Evolutionary conservation across 306 rosid genomes (phyloP).

Genomic region (Malus orientalis): DNA sequence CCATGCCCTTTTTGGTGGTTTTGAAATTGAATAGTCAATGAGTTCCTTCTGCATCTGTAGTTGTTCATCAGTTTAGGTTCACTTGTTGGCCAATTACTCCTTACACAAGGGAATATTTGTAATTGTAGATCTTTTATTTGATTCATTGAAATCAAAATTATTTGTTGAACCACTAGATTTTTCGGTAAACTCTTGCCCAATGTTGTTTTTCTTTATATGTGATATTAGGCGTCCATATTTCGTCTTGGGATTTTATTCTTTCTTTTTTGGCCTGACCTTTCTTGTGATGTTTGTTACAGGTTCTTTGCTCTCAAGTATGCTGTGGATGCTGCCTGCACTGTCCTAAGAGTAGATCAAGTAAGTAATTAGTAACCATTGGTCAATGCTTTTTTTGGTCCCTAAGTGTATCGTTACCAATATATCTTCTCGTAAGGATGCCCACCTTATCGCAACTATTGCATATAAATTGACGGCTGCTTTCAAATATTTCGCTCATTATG

Average conservation of each 20-base stretch:
- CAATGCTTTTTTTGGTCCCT: neutral
- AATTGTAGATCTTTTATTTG: neutral
- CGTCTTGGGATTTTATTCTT: neutral
- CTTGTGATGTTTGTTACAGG: slow-evolving; percentile 29
- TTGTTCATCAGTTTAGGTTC: neutral
- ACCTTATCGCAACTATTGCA: neutral
- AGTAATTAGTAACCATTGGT: slow-evolving; percentile 4
- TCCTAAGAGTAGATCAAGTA: slow-evolving; percentile 95
- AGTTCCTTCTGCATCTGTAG: neutral
- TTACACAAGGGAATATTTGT: neutral
- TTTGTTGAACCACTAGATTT: neutral
- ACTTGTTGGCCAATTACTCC: neutral
- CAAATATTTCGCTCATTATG: neutral
- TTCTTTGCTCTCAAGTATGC: slow-evolving; percentile 89
- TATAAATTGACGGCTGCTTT: neutral
- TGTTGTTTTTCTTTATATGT: neutral
- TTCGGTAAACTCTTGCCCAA: neutral
- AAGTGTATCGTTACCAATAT: neutral
- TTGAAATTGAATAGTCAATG: neutral
- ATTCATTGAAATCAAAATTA: neutral
- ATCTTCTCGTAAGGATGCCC: neutral
- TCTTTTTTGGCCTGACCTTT: neutral
- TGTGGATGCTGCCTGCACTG: slow-evolving; percentile 95
- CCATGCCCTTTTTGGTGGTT: neutral
- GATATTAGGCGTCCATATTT: neutral